phyloP scores from a whole-genome alignment of 441 rosid species.

The Arabidopsis lyrata region DNA sequence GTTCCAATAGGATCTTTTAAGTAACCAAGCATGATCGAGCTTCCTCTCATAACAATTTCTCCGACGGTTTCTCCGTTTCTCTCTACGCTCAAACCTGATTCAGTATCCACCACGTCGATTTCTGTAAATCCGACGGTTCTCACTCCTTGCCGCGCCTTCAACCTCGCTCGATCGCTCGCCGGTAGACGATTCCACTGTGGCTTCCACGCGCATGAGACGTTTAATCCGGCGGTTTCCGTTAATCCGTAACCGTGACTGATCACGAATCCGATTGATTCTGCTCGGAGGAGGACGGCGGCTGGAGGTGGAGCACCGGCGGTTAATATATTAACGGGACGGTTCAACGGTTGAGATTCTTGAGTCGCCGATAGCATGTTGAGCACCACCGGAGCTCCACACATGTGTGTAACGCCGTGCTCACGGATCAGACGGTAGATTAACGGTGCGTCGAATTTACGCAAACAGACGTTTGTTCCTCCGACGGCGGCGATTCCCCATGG shows the following conservation, averaged over 20 bases:
- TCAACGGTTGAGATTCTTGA: slow-evolving; percentile 40
- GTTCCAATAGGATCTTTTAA: slow-evolving; percentile 68
- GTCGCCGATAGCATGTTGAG: slow-evolving; percentile 75
- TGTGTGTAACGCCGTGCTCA: slow-evolving; percentile 70
- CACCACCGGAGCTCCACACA: slow-evolving; percentile 90
- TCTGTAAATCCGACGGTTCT: slow-evolving; percentile 49
- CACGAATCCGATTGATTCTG: slow-evolving; percentile 70
- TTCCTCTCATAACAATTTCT: slow-evolving; percentile 74
- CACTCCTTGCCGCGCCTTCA: slow-evolving; percentile 74
- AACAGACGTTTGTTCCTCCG: slow-evolving; percentile 76
- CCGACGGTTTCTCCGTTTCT: slow-evolving; percentile 65
- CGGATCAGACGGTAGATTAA: slow-evolving; percentile 53
- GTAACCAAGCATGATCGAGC: slow-evolving; percentile 76
- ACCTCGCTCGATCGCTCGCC: slow-evolving; percentile 62
- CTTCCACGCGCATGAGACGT: slow-evolving; percentile 83
- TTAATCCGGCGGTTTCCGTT: slow-evolving; percentile 66
- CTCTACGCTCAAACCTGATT: slow-evolving; percentile 55
- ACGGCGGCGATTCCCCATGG: slow-evolving; percentile 87
- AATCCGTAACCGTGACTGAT: slow-evolving; percentile 83
- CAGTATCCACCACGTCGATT: slow-evolving; percentile 63
- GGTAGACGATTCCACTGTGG: slow-evolving; percentile 67
- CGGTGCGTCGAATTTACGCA: slow-evolving; percentile 64
- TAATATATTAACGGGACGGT: slow-evolving; percentile 56
- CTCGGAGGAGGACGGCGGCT: slow-evolving; percentile 61
- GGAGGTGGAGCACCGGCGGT: slow-evolving; percentile 95